A percentile compares a stretch with the other conserved stretches of the same genome.
Conservation (phyloP, 2,329 filamentous ascomycete genomes). For the Trichophyton mentagrophytes region DNA sequence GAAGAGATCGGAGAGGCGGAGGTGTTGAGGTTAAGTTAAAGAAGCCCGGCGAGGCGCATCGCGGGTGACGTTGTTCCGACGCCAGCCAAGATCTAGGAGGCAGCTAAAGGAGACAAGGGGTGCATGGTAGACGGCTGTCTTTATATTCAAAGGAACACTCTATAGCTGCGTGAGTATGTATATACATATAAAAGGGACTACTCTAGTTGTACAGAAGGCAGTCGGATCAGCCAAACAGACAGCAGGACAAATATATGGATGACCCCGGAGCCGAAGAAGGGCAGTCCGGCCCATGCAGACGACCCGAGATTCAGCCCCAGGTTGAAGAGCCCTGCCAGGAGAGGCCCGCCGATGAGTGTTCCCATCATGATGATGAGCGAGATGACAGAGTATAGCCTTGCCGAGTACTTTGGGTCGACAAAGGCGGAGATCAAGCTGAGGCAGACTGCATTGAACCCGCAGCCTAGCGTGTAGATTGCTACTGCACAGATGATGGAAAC, state of each 20-base stretch:
- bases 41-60: background rate
- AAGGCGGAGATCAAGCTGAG: constrained; percentile 38
- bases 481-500: constrained; percentile 33
- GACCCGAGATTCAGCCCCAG: constrained; percentile 36
- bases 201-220: constrained; percentile 5
- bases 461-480: constrained; percentile 37
- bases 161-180: background rate
- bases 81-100: background rate
- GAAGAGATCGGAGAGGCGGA: background rate
- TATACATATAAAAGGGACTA: background rate
- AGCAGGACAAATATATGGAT: constrained; percentile 18
- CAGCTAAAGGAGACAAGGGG: background rate
- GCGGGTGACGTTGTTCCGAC: constrained; percentile 1
- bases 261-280: constrained; percentile 31
- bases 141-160: background rate
- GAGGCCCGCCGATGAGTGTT: constrained; percentile 35
- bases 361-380: constrained; percentile 38
- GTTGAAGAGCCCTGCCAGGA: constrained; percentile 36
- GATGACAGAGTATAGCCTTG: constrained; percentile 38
- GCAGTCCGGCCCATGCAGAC: constrained; percentile 35
- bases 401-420: constrained; percentile 37
- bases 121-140: background rate
- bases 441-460: constrained; percentile 36
- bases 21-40: background rate
- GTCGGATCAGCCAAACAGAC: constrained; percentile 8